Percentiles rank a stretch among this genome's conserved stretches.
phyloP scores from a whole-genome alignment of 129 eudicot species.

The Sambucus nigra region DNA sequence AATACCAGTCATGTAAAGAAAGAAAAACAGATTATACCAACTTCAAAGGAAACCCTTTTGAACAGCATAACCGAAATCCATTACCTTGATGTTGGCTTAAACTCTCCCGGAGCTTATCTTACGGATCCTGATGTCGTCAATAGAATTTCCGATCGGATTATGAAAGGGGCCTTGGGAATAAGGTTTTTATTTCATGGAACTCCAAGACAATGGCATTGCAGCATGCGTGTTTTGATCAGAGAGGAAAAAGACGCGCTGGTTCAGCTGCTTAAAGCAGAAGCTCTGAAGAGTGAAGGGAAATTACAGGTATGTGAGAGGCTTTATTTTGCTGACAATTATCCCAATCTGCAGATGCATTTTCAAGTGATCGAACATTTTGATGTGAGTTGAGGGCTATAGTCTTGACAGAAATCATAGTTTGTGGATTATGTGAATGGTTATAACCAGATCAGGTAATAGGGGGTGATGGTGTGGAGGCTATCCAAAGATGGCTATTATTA shows the following conservation, averaged over 20 bases:
- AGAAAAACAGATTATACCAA: conserved; percentile 40
- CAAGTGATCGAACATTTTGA: conserved; percentile 64
- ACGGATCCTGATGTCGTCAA: conserved; percentile 39
- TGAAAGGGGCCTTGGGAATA: conserved; percentile 20
- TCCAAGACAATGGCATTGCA: conserved; percentile 87
- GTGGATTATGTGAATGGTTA: too few species aligned
- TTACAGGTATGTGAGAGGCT: conserved; percentile 55
- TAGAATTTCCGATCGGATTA: conserved; percentile 35
- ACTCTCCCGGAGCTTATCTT: conserved; percentile 74
- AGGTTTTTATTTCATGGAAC: conserved; percentile 81
- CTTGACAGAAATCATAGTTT: background rate
- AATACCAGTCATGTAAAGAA: conserved; percentile 11
- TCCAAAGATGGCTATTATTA: too few species aligned
- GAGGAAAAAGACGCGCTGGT: conserved; percentile 70
- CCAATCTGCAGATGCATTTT: conserved; percentile 94
- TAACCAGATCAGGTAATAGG: too few species aligned
- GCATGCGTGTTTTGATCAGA: conserved; percentile 59
- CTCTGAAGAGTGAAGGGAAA: conserved; percentile 37
- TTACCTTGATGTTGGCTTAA: conserved; percentile 87
- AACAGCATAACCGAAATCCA: conserved; percentile 77
- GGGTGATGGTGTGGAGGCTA: too few species aligned
- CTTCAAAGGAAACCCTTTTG: conserved; percentile 52
- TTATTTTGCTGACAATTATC: conserved; percentile 45
- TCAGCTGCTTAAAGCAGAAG: conserved; percentile 38
- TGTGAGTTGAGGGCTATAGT: conserved; percentile 28